Percentiles rank a stretch among this genome's conserved stretches.
phyloP scores from a whole-genome alignment of 331 rosid genomes.

The Acacia concinna region DNA sequence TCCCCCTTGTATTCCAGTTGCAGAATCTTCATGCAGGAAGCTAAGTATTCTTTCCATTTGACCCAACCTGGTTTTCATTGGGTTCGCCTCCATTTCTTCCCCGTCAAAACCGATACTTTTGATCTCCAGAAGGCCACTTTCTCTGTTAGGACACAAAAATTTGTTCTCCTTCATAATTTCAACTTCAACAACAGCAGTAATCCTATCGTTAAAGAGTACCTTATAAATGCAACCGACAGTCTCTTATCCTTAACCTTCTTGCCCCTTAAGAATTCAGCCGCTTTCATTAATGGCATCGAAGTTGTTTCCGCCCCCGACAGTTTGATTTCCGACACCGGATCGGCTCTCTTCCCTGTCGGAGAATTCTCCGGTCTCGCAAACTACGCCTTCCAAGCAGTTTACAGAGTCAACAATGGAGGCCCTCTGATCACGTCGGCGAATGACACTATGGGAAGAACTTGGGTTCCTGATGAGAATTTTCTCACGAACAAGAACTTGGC shows the following conservation, averaged over 20 bases:
- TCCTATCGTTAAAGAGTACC: conserved; percentile 54
- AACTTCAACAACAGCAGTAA: conserved; percentile 44
- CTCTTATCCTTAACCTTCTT: conserved; percentile 42
- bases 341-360: conserved; percentile 41
- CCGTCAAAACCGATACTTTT: conserved; percentile 37
- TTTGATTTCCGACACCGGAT: conserved; percentile 34
- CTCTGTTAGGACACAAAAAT: conserved; percentile 42
- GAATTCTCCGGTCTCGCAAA: conserved; percentile 34
- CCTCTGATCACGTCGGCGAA: conserved; percentile 49
- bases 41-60: conserved; percentile 54
- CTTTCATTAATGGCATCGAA: conserved; percentile 61
- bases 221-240: conserved; percentile 45
- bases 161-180: conserved; percentile 61
- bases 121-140: conserved; percentile 59
- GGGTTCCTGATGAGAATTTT: conserved; percentile 49
- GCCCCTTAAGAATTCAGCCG: conserved; percentile 59
- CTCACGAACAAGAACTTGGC: conserved; percentile 44
- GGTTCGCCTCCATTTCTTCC: conserved; percentile 62
- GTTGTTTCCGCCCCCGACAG: conserved; percentile 57
- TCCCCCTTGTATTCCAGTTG: conserved; percentile 44
- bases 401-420: conserved; percentile 63
- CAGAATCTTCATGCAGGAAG: conserved; percentile 62
- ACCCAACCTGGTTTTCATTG: conserved; percentile 59
- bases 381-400: conserved; percentile 45
- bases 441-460: conserved; percentile 57